Evolutionary conservation across 1,284 basidiomycete species (phyloP).

Genomic region (Ustilago cynodontis): DNA sequence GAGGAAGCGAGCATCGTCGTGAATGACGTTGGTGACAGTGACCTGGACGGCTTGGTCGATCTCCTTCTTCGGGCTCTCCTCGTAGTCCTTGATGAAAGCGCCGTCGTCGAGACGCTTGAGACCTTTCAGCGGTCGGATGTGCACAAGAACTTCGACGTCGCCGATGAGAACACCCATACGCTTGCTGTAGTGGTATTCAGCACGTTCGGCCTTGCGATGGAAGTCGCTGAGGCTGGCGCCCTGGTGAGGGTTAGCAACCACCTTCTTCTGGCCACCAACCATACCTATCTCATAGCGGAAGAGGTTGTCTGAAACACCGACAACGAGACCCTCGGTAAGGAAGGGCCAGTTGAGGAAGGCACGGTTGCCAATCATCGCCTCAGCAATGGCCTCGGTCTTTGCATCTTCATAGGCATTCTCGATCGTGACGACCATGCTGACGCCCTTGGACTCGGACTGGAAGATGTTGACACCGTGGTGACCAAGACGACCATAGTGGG

Average conservation of each 20-base stretch:
- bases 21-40: constrained; percentile 55
- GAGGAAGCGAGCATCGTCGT: constrained; percentile 67
- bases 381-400: constrained; percentile 78
- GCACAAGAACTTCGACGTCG: constrained; percentile 72
- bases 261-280: constrained; percentile 49
- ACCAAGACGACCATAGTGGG: constrained; percentile 81
- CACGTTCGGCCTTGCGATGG: constrained; percentile 72
- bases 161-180: constrained; percentile 88
- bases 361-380: constrained; percentile 76
- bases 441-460: constrained; percentile 87
- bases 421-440: constrained; percentile 90
- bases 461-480: constrained; percentile 94
- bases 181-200: constrained; percentile 89
- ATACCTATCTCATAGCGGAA: constrained; percentile 78
- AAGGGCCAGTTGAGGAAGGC: constrained; percentile 93
- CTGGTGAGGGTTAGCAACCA: constrained; percentile 53
- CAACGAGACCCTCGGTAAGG: constrained; percentile 88
- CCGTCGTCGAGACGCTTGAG: constrained; percentile 88
- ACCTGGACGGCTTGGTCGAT: constrained; percentile 79
- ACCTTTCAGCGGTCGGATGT: constrained; percentile 74
- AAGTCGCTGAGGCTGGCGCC: constrained; percentile 72
- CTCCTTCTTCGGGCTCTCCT: constrained; percentile 80
- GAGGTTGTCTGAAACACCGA: constrained; percentile 85
- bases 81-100: constrained; percentile 94
- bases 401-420: constrained; percentile 79